Conservation (phyloP, 768 basidiomycete genomes). For the Tremella fuciformis region DNA sequence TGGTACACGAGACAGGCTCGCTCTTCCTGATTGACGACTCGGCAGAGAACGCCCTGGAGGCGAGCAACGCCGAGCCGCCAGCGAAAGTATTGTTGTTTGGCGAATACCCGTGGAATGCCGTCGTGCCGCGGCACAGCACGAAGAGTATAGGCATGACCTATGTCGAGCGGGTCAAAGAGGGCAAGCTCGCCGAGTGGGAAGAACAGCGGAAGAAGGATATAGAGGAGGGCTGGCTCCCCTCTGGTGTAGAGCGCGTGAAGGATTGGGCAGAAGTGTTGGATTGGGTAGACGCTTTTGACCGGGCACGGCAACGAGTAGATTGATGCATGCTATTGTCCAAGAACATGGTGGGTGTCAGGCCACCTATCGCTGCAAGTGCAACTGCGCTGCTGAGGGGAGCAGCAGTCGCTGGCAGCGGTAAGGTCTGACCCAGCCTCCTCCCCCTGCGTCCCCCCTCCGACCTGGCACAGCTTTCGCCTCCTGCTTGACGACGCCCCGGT, state of each 20-base stretch:
- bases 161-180: conserved; percentile 33
- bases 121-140: conserved; percentile 49
- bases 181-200: conserved; percentile 53
- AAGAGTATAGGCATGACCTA: conserved; percentile 37
- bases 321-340: too few relatives aligned
- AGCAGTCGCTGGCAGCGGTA: too few relatives aligned
- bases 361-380: too few relatives aligned
- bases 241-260: conserved; percentile 59
- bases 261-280: conserved; percentile 61
- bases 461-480: too few relatives aligned
- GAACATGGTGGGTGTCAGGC: too few relatives aligned
- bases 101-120: conserved; percentile 69
- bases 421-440: too few relatives aligned
- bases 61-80: conserved; percentile 57
- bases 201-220: conserved; percentile 60
- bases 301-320: too few relatives aligned
- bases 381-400: too few relatives aligned
- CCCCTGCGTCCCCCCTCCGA: too few relatives aligned
- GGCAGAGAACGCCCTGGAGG: conserved; percentile 69
- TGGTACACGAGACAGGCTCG: conserved; percentile 64
- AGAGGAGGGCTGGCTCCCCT: conserved; percentile 56
- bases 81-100: conserved; percentile 71
- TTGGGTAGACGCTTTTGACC: conserved; percentile 24
- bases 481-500: too few relatives aligned
- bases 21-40: conserved; percentile 75